A percentile compares a stretch with the other conserved stretches of the same genome.
Evolutionary conservation across 2,329 filamentous ascomycete genomes (phyloP).

Genomic region (Exophiala spinifera): DNA sequence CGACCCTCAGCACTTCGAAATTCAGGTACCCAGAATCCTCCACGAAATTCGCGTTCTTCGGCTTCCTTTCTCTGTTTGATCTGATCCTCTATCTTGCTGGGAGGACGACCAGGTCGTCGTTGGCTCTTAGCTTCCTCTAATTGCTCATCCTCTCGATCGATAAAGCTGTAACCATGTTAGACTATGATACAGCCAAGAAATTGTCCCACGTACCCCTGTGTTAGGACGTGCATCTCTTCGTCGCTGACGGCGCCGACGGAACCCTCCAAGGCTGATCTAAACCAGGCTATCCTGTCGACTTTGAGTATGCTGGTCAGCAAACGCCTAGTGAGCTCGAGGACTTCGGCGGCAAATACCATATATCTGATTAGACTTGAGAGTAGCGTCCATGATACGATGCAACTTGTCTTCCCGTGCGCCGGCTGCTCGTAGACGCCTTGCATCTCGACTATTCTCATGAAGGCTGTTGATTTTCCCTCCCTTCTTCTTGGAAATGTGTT

Average conservation of each 20-base stretch:
- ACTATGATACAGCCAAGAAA: slow-evolving; percentile 10
- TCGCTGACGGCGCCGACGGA: slow-evolving; percentile 36
- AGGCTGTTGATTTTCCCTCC: slow-evolving; percentile 69
- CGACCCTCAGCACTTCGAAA: slow-evolving; percentile 65
- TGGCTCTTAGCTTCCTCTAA: slow-evolving; percentile 53
- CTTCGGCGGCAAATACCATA: slow-evolving; percentile 53
- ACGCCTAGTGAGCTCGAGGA: background rate
- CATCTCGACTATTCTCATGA: slow-evolving; percentile 86
- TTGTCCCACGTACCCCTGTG: slow-evolving; percentile 52
- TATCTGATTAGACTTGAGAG: slow-evolving; percentile 70
- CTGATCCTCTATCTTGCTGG: slow-evolving; percentile 72
- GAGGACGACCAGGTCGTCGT: slow-evolving; percentile 77
- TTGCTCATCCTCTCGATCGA: slow-evolving; percentile 37
- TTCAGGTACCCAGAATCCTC: slow-evolving; percentile 79
- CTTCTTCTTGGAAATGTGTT: slow-evolving; percentile 86
- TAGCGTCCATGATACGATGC: slow-evolving; percentile 64
- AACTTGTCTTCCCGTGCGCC: slow-evolving; percentile 79
- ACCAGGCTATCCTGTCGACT: slow-evolving; percentile 69
- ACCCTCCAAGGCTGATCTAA: slow-evolving; percentile 60
- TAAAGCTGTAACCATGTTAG: slow-evolving; percentile 34
- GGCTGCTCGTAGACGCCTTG: slow-evolving; percentile 74
- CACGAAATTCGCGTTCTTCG: slow-evolving; percentile 75
- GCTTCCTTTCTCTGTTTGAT: slow-evolving; percentile 67
- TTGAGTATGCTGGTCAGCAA: slow-evolving; percentile 1
- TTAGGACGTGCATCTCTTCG: slow-evolving; percentile 47